phyloP scores from a whole-genome alignment of 225 moss, liverwort and hornwort species.

The Neckera pumila region DNA sequence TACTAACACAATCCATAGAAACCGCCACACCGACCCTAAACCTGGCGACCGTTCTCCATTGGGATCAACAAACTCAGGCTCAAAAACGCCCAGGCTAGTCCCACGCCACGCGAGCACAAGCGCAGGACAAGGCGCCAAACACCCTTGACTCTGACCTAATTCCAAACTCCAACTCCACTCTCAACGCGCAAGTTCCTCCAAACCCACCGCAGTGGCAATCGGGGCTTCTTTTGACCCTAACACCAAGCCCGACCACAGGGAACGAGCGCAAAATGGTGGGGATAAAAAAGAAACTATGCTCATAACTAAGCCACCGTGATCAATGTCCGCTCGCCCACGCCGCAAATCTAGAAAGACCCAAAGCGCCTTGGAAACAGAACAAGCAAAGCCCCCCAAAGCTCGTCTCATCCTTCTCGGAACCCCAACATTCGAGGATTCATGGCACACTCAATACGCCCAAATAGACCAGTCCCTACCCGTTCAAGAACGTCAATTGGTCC shows the following conservation, averaged over 20 bases:
- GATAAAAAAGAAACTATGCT: neutral
- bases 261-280: neutral
- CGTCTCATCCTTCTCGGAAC: neutral
- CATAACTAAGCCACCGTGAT: neutral
- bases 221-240: neutral
- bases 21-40: neutral
- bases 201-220: neutral
- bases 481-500: neutral
- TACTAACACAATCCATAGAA: neutral
- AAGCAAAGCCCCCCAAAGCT: neutral
- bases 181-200: neutral
- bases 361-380: neutral
- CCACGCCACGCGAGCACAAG: neutral
- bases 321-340: neutral
- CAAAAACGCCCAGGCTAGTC: neutral
- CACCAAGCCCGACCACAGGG: neutral
- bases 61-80: neutral
- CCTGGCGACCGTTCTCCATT: neutral
- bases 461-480: neutral
- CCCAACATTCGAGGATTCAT: neutral
- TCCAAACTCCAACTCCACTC: neutral
- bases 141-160: neutral
- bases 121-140: neutral
- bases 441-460: neutral
- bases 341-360: too few species aligned